Evolutionary conservation across 2,329 filamentous ascomycete genomes (phyloP).

Genomic region (Fusarium duplospermum): DNA sequence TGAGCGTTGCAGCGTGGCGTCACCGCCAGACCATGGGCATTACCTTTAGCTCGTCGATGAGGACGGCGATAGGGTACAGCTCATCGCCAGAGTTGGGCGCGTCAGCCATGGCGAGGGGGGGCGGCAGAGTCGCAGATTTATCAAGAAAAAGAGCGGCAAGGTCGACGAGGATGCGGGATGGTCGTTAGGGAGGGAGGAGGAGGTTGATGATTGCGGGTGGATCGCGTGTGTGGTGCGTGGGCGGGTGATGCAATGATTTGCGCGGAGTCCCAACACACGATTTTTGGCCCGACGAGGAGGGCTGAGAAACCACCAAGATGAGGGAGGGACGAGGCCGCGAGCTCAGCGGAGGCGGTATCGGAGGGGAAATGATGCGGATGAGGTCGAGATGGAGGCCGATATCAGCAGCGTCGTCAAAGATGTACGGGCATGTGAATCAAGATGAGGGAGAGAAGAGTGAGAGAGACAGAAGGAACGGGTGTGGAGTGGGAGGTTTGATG

Average conservation of each 20-base stretch:
- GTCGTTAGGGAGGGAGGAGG: slow-evolving; percentile 35
- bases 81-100: slow-evolving; percentile 93
- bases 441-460: slow-evolving; percentile 42
- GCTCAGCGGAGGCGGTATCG: slow-evolving; percentile 32
- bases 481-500: slow-evolving; percentile 39
- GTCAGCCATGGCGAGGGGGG: slow-evolving; percentile 80
- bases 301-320: slow-evolving; percentile 19
- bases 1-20: slow-evolving; percentile 36
- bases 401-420: slow-evolving; percentile 27
- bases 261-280: slow-evolving; percentile 47
- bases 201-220: slow-evolving; percentile 43
- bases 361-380: slow-evolving; percentile 25
- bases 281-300: slow-evolving; percentile 40
- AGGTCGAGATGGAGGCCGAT: slow-evolving; percentile 34
- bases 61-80: slow-evolving; percentile 99
- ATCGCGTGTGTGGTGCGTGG: slow-evolving; percentile 44
- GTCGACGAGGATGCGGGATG: slow-evolving; percentile 37
- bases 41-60: slow-evolving; percentile 99
- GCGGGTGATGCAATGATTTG: slow-evolving; percentile 50
- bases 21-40: slow-evolving; percentile 44
- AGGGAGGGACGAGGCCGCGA: slow-evolving; percentile 6
- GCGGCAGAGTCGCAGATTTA: slow-evolving; percentile 48
- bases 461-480: slow-evolving; percentile 5
- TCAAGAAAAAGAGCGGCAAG: slow-evolving; percentile 36
- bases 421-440: slow-evolving; percentile 41